Percentiles rank a stretch among this genome's conserved stretches.
Evolutionary conservation across 2,329 filamentous ascomycete species (phyloP).

Genomic region (Sarocladium kiliense): DNA sequence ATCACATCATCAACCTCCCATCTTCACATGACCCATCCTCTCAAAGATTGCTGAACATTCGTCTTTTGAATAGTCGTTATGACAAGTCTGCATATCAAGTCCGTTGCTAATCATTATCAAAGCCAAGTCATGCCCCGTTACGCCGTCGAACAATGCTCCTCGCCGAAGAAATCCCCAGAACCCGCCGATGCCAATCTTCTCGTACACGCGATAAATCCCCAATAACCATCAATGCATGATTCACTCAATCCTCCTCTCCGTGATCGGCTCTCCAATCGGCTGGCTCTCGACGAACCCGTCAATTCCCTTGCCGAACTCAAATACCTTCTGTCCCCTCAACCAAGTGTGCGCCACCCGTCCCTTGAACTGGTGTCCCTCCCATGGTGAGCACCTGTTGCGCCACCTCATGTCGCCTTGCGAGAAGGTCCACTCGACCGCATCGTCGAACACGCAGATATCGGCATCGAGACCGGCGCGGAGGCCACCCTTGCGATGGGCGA

Average conservation of each 20-base stretch:
- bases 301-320: slow-evolving; percentile 62
- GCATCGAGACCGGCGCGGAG: slow-evolving; percentile 78
- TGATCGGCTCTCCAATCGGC: slow-evolving; percentile 52
- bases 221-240: too few species aligned
- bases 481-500: slow-evolving; percentile 71
- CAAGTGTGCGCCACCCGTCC: slow-evolving; percentile 83
- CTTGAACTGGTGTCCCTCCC: slow-evolving; percentile 72
- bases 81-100: too few species aligned
- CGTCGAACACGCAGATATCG: slow-evolving; percentile 90
- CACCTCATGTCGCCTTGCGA: slow-evolving; percentile 80
- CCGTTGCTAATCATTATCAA: not conserved
- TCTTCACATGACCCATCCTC: too few species aligned
- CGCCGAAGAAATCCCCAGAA: not conserved
- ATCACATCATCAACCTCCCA: too few species aligned
- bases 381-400: slow-evolving; percentile 87
- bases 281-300: slow-evolving; percentile 44
- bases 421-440: slow-evolving; percentile 71
- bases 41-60: too few species aligned
- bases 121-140: not conserved
- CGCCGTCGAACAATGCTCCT: not conserved
- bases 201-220: too few species aligned
- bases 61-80: too few species aligned
- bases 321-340: slow-evolving; percentile 73
- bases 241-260: slow-evolving; percentile 50
- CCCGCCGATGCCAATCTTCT: not conserved